Base-by-base conservation (phyloP, 495 filamentous ascomycete species). In the Hypoxylon cercidicola region DNA sequence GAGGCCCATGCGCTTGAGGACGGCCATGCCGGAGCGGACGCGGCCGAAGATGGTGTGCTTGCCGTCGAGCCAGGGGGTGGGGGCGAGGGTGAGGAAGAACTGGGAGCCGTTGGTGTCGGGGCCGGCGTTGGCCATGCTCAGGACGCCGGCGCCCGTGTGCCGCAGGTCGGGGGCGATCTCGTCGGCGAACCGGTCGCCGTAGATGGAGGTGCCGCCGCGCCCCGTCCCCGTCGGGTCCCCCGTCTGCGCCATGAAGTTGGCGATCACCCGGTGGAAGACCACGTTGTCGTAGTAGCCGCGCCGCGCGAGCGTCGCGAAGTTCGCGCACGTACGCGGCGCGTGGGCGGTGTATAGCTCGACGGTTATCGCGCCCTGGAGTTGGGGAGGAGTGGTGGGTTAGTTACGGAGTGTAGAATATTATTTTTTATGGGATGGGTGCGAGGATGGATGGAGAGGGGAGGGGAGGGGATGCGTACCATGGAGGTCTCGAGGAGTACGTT, bases 31-130 rank as follows among this genome's bases (percentile, higher is more conserved):
- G 56, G 77, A 87, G 78, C 92, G 95, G 20, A 99, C 93, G 41
- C 96, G 79, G 8, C 96, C 95, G 73, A 99, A 99, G 66, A 99
- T 97, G 5, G 95, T 97, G 77, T 99, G 95, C 75, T 97, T 97
- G 23, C 93, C 93, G 78, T 99, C 96, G 60, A 99, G 78, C 95
- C 95, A 98, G 1, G 95, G 95, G 16, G 96, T 95, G 2, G 96
- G 96, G 32, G 93, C 95, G 40, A 97, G 83, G 6, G 96, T 98
- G 58, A 99, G 87, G 75, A 98, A 99, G 73, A 89, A 88, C 77
- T 89, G 87, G 60, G 86, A 89, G 35, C 95, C 96, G 76, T 98
- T 98, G 48, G 95, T 96, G 72, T 99, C 90, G 9, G 92, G 91
- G 1, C 95, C 95, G 8, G 88, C 89, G 74, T 99, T 99, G 56